Percentiles rank a stretch among this genome's conserved stretches.
phyloP scores from a whole-genome alignment of 805 yeast species.

The Nakazawaea ishiwadae region DNA sequence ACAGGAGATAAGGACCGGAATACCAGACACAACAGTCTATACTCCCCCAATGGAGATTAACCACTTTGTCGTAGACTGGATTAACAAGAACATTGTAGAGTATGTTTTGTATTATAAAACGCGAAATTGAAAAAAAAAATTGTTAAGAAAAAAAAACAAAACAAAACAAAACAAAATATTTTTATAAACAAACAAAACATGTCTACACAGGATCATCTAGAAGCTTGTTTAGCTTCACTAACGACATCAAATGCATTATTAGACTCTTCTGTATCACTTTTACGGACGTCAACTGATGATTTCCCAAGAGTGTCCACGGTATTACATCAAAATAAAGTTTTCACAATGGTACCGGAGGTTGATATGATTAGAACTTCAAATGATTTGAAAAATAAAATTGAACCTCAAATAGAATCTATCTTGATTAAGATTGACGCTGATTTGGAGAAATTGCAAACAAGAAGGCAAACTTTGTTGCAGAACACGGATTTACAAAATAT shows the following conservation, averaged over 20 bases:
- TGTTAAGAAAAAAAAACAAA: neutral
- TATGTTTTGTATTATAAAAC: too few species aligned
- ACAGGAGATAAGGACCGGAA: too few species aligned
- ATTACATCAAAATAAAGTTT: constrained; percentile 40
- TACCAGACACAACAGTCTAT: too few species aligned
- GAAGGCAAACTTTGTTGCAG: constrained; percentile 27
- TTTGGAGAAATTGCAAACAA: constrained; percentile 28
- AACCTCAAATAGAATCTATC: constrained; percentile 35
- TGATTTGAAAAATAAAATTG: constrained; percentile 30
- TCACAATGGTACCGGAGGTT: constrained; percentile 46
- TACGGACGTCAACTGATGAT: constrained; percentile 22
- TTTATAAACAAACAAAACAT: neutral
- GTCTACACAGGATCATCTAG: neutral
- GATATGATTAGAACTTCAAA: constrained; percentile 38
- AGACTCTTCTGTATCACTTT: constrained; percentile 6
- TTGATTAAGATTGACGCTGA: constrained; percentile 28
- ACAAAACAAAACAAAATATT: neutral
- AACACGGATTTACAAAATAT: constrained; percentile 37
- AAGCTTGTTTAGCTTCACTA: constrained; percentile 3
- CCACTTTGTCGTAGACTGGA: too few species aligned
- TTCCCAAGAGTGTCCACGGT: constrained; percentile 33
- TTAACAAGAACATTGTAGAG: too few species aligned
- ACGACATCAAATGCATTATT: constrained; percentile 2
- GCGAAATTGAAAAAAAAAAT: too few species aligned
- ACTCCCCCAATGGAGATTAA: too few species aligned